Evolutionary conservation across 192 early-diverging fungal species (phyloP), one percentile per base, ranked within the genome.

Genomic region (Fimicolochytrium jonesii): DNA sequence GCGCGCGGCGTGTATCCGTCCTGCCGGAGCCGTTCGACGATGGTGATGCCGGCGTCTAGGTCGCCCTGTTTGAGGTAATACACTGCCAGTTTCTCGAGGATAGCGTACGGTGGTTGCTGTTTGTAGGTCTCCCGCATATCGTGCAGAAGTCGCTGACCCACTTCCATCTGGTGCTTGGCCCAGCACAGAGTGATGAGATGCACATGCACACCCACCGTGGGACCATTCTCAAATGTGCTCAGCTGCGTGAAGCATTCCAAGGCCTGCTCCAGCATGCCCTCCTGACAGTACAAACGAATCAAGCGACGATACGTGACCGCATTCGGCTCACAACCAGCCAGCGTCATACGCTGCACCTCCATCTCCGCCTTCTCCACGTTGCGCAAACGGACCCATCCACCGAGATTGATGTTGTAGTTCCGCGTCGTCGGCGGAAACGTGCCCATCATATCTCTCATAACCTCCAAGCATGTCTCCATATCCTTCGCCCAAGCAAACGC

Each of bases 371-470:
- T 13, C 10, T 53, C 17, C 20, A 35, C 22, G 35, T 84, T 48
- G 11, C 67, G 51, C 5, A 72, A 53, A 64, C 55, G 69, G 31
- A 84, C 35, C 62, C 62, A 64, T 15, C 50, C 62, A 10, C 20
- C 30, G 13, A 64, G 11, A 15, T 41, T 20, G 25, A 64, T 55
- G n/a, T 53, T 64, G 52, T 55, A 64, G 31, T 64, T 55, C 17
- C 52, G 22, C 26, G 41, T 33, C 17, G 49, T 55, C 22, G 62
- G 62, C 41, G 50, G 13, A 26, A 31, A 55, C 11, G 13, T 20
- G 10, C 17, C 37, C 62, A 64, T 55, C 49, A 64, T 53, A 52
- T 64, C 62, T 18, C 41, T 18, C 4, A 53, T 29, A n/a, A 64
- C 62, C 44, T 53, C 51, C 52, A 44, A 41, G 18, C 37, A 55